Evolutionary conservation across 78 protist species (phyloP), one percentile per base, ranked within the genome.

Genomic region (Acrasis kona): DNA sequence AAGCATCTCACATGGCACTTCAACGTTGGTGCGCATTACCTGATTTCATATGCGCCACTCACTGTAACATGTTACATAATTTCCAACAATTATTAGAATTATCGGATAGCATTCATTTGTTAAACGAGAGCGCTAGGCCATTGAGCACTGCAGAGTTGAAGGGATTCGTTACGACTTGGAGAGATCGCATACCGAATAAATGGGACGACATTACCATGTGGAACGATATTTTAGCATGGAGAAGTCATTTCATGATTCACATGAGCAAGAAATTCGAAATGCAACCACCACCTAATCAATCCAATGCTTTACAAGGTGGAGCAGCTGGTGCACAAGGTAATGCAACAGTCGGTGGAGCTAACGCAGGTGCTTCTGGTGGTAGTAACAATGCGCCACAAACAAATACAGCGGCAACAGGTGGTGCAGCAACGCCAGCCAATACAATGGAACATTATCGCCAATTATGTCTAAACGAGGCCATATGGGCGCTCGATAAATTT

Each of bases 1-100:
- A 19, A 19, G 71, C 71, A 67, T 19, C 19, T 31, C 19, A 19
- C 12, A 19, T 31, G 12, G 71, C 66, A 12, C n/a, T 67, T 67
- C 71, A 67, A 19, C 19, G 71, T 30, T 67, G 71, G 71, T 19
- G 65, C 19, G 71, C 71, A 19, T 19, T 67, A 19, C 71, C 71
- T 19, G 28, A 31, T 12, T 67, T 67, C 19, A 19, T 19, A 19
- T 30, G 65, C 19, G 65, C 66, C 12, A 30, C 71, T 19, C 71
- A 67, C 19, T 19, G 19, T 67, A 19, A 30, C n/a, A 67, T 67
- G 71, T 28, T 67, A 30, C 71, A 67, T 67, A 67, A 67, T 19
- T 67, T 31, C 28, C 71, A 67, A 19, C 71, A 67, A 67, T 19
- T 67, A 30, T 28, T 30, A 31, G 71, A 67, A 67, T 12, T 67